Base-by-base conservation (phyloP, 345 rosid species). In the Bruguiera gymnorhiza region DNA sequence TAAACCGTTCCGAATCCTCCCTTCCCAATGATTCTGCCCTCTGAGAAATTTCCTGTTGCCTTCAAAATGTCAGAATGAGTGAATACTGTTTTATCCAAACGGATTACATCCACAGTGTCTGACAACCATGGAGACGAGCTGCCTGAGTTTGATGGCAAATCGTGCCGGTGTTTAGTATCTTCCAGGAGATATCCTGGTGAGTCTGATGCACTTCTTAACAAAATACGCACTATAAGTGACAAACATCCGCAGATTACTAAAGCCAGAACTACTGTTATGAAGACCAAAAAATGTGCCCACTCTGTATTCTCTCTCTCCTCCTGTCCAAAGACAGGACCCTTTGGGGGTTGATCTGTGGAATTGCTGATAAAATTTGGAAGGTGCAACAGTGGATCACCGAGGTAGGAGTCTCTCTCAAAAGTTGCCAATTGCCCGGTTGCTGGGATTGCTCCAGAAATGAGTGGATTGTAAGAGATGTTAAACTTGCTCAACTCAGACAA, bases 1-100 rank as follows among this genome's bases (percentile, higher is more conserved):
- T 89, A 94, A 51, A 94, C 98, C 2, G 86, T 89, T 60, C 93
- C 96, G 37, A 78, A 94, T 46, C 98, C 98, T 55, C 98, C 98
- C 46, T 84, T 91, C 32, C 98, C 98, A 1, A 91, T 77, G 56
- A 94, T 78, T 78, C 93, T 88, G 27, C 77, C 72, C 21, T 91
- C 91, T 0, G 97, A 85, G 77, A 94, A 94, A 59, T 82, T 87
- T 21, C 84, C 63, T 15, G 98, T 91, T 37, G 98, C 96, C 76
- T 86, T 91, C 69, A 94, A 72, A 63, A 94, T 91, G 72, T 91
- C 97, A 39, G 86, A 65, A 43, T 91, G 84, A 32, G 97, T 94
- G 79, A 94, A 94, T 37, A 91, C 87, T 62, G 76, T 85, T 73
- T 85, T 94, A 67, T 85, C 95, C 62, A 94, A 73, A 52, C 87